phyloP scores from a whole-genome alignment of 495 filamentous ascomycete genomes.

The Sordaria brevicollis region DNA sequence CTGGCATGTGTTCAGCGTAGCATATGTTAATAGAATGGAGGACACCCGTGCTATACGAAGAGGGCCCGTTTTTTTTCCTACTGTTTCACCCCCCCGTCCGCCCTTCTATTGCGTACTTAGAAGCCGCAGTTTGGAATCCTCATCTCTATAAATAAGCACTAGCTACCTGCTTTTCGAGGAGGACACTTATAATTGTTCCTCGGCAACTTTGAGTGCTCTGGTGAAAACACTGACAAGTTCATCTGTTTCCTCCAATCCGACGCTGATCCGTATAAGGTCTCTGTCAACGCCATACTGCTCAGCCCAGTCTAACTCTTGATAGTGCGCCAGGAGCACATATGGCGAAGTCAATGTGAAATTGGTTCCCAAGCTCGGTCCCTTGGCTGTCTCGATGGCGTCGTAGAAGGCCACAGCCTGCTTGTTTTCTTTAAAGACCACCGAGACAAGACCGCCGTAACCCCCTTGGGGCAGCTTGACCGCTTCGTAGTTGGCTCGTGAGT shows the following conservation, averaged over 20 bases:
- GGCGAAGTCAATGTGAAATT: constrained; percentile 91
- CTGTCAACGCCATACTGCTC: constrained; percentile 66
- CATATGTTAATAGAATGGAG: not conserved
- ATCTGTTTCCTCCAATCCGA: constrained; percentile 73
- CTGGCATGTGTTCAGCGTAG: too few relatives aligned
- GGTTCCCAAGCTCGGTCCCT: constrained; percentile 90
- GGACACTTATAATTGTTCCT: constrained; percentile 6
- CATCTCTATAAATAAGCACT: not conserved
- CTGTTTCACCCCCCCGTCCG: not conserved
- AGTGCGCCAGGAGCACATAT: constrained; percentile 88
- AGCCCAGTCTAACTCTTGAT: constrained; percentile 84
- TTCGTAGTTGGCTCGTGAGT: constrained; percentile 65
- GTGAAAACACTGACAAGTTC: constrained; percentile 44
- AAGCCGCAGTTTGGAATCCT: not conserved
- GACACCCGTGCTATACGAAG: not conserved
- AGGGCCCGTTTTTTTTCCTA: not conserved
- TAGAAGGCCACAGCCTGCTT: constrained; percentile 70
- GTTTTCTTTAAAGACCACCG: constrained; percentile 63
- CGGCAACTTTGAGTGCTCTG: constrained; percentile 37
- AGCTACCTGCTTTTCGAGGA: not conserved
- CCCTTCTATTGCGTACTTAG: not conserved
- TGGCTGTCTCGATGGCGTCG: constrained; percentile 76
- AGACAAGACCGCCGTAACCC: constrained; percentile 86
- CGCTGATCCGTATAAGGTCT: constrained; percentile 74
- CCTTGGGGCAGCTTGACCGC: constrained; percentile 60